Percentiles rank a stretch among this genome's conserved stretches.
These are phyloP conservation scores for Nemania sp. DNA, from an alignment of 2,329 filamentous ascomycete genomes.

Conservation along the genomic window DNA sequence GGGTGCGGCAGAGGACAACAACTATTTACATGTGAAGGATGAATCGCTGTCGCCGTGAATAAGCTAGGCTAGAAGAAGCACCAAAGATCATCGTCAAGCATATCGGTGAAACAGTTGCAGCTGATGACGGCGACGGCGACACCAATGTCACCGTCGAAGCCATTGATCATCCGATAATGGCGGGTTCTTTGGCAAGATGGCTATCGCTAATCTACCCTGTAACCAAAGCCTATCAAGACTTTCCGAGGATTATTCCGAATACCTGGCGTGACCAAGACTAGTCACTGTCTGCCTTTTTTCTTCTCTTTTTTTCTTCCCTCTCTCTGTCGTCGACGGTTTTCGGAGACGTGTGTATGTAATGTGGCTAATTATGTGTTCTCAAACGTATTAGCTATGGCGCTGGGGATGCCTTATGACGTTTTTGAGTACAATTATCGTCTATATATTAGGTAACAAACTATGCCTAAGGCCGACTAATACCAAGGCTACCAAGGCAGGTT, in stretches of 20 bases:
- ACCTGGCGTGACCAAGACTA: constrained; percentile 30
- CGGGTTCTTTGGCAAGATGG: constrained; percentile 24
- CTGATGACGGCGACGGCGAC: background rate
- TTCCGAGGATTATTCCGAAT: constrained; percentile 36
- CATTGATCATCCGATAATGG: constrained; percentile 22
- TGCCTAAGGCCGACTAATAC: background rate
- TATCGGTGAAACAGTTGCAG: background rate
- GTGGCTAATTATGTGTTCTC: background rate
- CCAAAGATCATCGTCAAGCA: constrained; percentile 21
- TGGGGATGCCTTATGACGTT: background rate
- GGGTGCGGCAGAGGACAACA: constrained; percentile 26
- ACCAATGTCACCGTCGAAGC: background rate
- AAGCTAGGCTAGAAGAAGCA: constrained; percentile 34
- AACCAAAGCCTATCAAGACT: constrained; percentile 27
- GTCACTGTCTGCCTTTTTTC: background rate
- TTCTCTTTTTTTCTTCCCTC: background rate
- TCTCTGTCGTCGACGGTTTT: too few relatives aligned
- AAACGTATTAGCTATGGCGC: background rate
- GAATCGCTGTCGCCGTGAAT: constrained; percentile 12
- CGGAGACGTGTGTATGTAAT: background rate
- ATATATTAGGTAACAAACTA: background rate
- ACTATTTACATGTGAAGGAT: constrained; percentile 5
- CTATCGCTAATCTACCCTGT: constrained; percentile 30
- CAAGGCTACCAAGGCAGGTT: background rate
- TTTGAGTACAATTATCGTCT: background rate